phyloP scores from a whole-genome alignment of 1,284 basidiomycete genomes.

The Malassezia equina region DNA sequence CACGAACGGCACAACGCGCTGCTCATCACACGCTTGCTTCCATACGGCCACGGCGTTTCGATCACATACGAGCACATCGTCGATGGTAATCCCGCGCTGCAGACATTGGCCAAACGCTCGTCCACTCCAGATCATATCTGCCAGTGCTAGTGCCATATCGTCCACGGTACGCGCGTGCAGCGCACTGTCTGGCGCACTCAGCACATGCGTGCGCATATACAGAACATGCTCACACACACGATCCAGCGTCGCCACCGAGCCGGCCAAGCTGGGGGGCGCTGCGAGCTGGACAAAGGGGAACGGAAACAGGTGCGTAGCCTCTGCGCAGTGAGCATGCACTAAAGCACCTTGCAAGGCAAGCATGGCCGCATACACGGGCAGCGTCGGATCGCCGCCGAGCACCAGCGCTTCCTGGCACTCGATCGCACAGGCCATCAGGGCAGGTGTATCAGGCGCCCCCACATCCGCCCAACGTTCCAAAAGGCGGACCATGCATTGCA shows the following conservation, averaged over 20 bases:
- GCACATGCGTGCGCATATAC: conserved; percentile 1
- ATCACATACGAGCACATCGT: conserved; percentile 9
- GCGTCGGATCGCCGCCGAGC: conserved; percentile 9
- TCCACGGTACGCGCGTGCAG: conserved; percentile 3
- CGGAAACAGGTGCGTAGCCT: conserved; percentile 2
- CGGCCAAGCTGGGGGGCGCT: not conserved
- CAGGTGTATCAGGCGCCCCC: not conserved
- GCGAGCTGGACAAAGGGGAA: conserved; percentile 14
- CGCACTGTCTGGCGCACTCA: not conserved
- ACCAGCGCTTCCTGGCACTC: conserved; percentile 14
- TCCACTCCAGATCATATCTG: conserved; percentile 17
- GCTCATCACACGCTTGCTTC: conserved; percentile 10
- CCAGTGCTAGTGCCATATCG: conserved; percentile 10
- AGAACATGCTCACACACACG: conserved; percentile 4
- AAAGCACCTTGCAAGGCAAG: conserved; percentile 1
- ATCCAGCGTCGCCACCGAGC: conserved; percentile 11
- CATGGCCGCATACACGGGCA: conserved; percentile 9
- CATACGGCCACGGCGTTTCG: not conserved
- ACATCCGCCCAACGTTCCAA: not conserved
- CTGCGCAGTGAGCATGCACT: not conserved
- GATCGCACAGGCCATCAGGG: conserved; percentile 2
- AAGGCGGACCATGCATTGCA: conserved; percentile 3
- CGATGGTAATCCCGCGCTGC: conserved; percentile 11
- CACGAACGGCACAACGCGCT: conserved; percentile 14
- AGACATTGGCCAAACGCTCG: conserved; percentile 10